Conservation (phyloP, 2,329 filamentous ascomycete genomes). For the Aspergillus ustus region DNA sequence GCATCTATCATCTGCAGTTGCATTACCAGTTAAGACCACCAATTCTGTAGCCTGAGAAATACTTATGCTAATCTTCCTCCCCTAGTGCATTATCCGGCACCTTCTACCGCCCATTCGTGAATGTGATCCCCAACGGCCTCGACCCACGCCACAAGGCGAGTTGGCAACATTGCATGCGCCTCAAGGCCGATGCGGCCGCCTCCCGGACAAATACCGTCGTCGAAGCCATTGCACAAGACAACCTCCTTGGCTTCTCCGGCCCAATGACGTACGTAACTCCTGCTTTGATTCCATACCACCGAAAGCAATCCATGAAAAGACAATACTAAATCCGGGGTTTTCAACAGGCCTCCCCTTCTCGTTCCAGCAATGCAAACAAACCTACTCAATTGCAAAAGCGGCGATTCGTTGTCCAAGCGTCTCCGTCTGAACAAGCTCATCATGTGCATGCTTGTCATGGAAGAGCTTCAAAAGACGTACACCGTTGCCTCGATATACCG, state of each 20-base stretch:
- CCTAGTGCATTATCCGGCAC: constrained; percentile 32
- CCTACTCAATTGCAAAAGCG: constrained; percentile 33
- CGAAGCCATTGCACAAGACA: constrained; percentile 32
- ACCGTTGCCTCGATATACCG: constrained; percentile 34
- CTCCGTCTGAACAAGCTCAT: constrained; percentile 37
- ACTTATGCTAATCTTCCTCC: not conserved
- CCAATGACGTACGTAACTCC: constrained; percentile 33
- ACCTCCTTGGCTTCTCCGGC: constrained; percentile 27
- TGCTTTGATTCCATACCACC: too few relatives aligned
- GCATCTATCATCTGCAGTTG: constrained; percentile 33
- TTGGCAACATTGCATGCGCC: constrained; percentile 30
- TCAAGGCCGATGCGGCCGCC: constrained; percentile 32
- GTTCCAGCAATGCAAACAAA: constrained; percentile 41
- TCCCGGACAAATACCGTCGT: constrained; percentile 33
- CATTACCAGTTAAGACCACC: constrained; percentile 32
- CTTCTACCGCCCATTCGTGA: constrained; percentile 35
- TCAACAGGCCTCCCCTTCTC: constrained; percentile 30
- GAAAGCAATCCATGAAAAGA: constrained; percentile 11
- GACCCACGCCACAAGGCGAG: constrained; percentile 11
- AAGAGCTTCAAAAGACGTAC: constrained; percentile 37
- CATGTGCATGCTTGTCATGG: constrained; percentile 38
- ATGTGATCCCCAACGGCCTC: constrained; percentile 26
- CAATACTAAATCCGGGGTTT: not conserved
- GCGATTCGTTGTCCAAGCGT: constrained; percentile 28
- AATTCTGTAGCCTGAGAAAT: too few relatives aligned